These are phyloP conservation scores for Myxozyma geophila DNA, from an alignment of 805 yeast species.

Conservation along the genomic window DNA sequence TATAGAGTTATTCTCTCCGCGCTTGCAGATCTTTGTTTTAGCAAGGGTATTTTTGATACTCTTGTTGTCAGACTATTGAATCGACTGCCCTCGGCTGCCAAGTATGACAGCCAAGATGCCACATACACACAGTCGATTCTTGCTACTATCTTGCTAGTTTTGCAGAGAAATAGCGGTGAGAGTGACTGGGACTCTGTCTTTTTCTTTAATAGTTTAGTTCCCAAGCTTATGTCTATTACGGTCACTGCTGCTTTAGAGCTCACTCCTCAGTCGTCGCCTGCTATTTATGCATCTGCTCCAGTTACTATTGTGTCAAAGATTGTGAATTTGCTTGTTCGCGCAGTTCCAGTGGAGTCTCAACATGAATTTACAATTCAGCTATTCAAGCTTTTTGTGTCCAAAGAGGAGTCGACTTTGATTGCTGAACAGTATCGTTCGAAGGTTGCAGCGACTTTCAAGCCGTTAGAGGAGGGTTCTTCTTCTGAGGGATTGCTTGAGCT, in stretches of 20 bases:
- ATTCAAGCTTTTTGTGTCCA: conserved; percentile 23
- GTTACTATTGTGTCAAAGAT: conserved; percentile 38
- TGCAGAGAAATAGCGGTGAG: conserved; percentile 33
- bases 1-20: conserved; percentile 43
- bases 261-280: conserved; percentile 6
- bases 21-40: conserved; percentile 45
- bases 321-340: conserved; percentile 39
- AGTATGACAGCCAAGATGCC: conserved; percentile 6
- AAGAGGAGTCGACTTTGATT: conserved; percentile 18
- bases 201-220: conserved; percentile 35
- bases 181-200: conserved; percentile 35
- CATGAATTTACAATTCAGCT: conserved; percentile 22
- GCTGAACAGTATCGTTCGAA: conserved; percentile 11
- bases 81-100: conserved; percentile 41
- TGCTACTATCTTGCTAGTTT: conserved; percentile 41
- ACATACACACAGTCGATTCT: conserved; percentile 39
- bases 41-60: conserved; percentile 47
- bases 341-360: conserved; percentile 33
- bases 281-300: conserved; percentile 15
- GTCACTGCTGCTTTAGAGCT: conserved; percentile 17
- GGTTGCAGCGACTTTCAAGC: conserved; percentile 17
- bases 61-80: conserved; percentile 48
- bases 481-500: conserved; percentile 20
- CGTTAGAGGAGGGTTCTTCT: conserved; percentile 12
- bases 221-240: conserved; percentile 34